Conservation (phyloP, 2,329 filamentous ascomycete genomes). For the Bisporella sp. region DNA sequence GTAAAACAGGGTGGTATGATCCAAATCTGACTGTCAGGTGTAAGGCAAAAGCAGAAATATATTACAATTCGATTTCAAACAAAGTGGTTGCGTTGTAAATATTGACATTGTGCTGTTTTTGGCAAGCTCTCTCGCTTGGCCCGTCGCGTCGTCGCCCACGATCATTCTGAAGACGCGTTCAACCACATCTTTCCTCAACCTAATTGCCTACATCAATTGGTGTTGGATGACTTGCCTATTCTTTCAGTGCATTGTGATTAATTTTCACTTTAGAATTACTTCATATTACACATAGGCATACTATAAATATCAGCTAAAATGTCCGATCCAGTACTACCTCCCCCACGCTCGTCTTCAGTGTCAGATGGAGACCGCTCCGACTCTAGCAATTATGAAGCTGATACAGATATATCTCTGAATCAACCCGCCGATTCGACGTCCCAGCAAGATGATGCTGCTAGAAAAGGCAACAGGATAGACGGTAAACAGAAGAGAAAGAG, state of each 20-base stretch:
- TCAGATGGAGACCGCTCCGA: constrained; percentile 9
- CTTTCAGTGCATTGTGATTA: not conserved
- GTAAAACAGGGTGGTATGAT: no score
- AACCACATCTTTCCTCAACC: constrained; percentile 2
- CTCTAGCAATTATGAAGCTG: constrained; percentile 16
- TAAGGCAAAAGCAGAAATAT: no score
- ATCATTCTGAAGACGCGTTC: not conserved
- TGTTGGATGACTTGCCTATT: not conserved
- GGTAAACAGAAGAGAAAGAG: constrained; percentile 47
- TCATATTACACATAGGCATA: constrained; percentile 9
- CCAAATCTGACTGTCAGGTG: no score
- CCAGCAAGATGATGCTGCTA: constrained; percentile 17
- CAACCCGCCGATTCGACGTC: constrained; percentile 11
- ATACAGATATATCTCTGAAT: constrained; percentile 14
- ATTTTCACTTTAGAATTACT: constrained; percentile 9
- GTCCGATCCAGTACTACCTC: constrained; percentile 27
- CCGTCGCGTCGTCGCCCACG: no score
- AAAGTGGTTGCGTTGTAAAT: no score
- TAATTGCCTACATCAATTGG: constrained; percentile 11
- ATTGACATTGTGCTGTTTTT: no score
- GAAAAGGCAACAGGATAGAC: constrained; percentile 28
- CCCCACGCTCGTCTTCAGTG: constrained; percentile 20
- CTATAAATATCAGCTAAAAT: constrained; percentile 23
- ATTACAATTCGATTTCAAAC: no score
- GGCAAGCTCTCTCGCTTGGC: no score